These are phyloP conservation scores for Aspergillus sp. DNA, from an alignment of 2,329 filamentous ascomycete species.

Conservation along the genomic window DNA sequence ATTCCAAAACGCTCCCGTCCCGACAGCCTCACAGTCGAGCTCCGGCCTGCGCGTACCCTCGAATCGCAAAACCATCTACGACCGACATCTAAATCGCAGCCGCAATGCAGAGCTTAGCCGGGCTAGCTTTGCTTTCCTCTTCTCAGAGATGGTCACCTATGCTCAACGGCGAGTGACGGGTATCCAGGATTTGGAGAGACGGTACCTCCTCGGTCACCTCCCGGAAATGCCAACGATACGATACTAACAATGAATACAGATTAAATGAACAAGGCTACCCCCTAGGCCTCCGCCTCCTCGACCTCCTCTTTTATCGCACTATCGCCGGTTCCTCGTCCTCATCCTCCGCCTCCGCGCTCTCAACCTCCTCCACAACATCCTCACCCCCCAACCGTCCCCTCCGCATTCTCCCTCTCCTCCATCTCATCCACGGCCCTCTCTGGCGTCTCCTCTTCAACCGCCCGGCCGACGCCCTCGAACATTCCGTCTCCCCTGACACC, in stretches of 20 bases:
- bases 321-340: slow-evolving; percentile 74
- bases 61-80: slow-evolving; percentile 96
- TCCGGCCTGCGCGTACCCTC: slow-evolving; percentile 74
- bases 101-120: slow-evolving; percentile 85
- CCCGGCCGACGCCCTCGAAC: slow-evolving; percentile 86
- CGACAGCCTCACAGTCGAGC: slow-evolving; percentile 23
- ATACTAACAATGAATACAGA: slow-evolving; percentile 39
- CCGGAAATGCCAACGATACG: not conserved
- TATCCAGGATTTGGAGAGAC: slow-evolving; percentile 87
- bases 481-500: slow-evolving; percentile 70
- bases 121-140: slow-evolving; percentile 90
- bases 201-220: slow-evolving; percentile 47
- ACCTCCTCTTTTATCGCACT: slow-evolving; percentile 83
- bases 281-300: slow-evolving; percentile 87
- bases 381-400: slow-evolving; percentile 70
- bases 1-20: not conserved
- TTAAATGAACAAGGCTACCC: slow-evolving; percentile 89
- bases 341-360: slow-evolving; percentile 77
- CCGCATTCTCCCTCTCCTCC: slow-evolving; percentile 81
- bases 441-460: slow-evolving; percentile 91
- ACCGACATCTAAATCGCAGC: slow-evolving; percentile 84
- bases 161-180: slow-evolving; percentile 85
- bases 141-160: slow-evolving; percentile 94
- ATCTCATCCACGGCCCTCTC: slow-evolving; percentile 87
- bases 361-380: slow-evolving; percentile 63